phyloP scores from a whole-genome alignment of 345 rosid genomes.

The Salix purpurea region DNA sequence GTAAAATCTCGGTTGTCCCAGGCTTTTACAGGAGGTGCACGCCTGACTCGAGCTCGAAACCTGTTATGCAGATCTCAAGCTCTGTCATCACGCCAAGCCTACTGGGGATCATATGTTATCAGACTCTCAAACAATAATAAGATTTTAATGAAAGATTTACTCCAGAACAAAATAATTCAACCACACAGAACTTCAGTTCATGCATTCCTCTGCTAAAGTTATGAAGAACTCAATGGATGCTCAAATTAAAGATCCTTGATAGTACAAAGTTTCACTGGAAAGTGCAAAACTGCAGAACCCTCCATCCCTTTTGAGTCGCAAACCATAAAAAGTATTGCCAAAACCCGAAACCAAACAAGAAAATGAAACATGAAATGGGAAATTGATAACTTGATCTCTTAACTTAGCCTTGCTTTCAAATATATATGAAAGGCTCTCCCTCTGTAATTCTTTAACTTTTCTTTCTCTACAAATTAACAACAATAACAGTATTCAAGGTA shows the following conservation, averaged over 20 bases:
- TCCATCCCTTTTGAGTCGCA: neutral
- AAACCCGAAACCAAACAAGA: neutral
- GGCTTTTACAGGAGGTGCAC: too few relatives aligned
- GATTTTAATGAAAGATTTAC: too few relatives aligned
- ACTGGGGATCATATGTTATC: too few relatives aligned
- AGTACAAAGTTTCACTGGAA: neutral
- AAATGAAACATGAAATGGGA: neutral
- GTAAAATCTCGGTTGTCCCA: fast-evolving
- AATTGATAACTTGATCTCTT: neutral
- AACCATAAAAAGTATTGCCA: neutral
- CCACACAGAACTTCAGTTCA: too few relatives aligned
- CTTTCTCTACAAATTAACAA: neutral
- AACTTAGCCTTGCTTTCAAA: neutral
- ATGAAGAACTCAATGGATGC: neutral
- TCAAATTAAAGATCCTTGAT: neutral
- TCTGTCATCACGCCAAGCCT: too few relatives aligned
- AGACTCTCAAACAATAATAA: too few relatives aligned
- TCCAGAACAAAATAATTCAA: too few relatives aligned
- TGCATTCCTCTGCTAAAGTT: too few relatives aligned
- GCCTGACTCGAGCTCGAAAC: too few relatives aligned
- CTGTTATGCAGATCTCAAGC: too few relatives aligned
- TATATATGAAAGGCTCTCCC: neutral
- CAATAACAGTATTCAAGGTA: slow-evolving; percentile 34
- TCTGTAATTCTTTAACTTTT: neutral
- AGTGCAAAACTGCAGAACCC: neutral